Conservation (phyloP, 2,329 filamentous ascomycete genomes). For the Neofusicoccum cordaticola region DNA sequence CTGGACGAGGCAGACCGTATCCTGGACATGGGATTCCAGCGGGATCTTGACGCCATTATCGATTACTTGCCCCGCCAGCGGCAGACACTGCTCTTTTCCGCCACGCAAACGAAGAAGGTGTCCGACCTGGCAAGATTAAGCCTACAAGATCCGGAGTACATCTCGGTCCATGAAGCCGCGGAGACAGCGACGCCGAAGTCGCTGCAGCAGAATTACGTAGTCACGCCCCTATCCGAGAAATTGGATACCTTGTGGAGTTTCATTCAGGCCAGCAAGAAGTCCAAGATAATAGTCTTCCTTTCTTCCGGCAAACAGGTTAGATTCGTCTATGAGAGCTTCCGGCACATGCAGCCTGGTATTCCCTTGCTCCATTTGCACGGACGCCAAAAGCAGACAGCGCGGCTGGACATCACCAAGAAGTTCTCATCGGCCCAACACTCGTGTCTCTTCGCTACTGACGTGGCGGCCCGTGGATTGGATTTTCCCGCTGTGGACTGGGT, state of each 20-base stretch:
- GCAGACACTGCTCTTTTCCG: conserved; percentile 93
- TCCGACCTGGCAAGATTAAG: conserved; percentile 88
- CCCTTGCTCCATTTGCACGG: conserved; percentile 90
- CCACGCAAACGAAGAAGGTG: conserved; percentile 91
- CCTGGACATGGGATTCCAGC: conserved; percentile 95
- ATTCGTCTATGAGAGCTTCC: conserved; percentile 90
- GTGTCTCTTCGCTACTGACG: conserved; percentile 92
- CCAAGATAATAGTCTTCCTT: conserved; percentile 92
- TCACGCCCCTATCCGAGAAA: conserved; percentile 83
- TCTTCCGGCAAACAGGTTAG: conserved; percentile 95
- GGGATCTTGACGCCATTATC: conserved; percentile 84
- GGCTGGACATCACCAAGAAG: conserved; percentile 80
- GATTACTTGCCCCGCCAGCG: conserved; percentile 82
- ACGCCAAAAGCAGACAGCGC: conserved; percentile 84
- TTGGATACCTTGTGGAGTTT: conserved; percentile 91
- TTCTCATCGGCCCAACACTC: conserved; percentile 79
- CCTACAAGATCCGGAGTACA: conserved; percentile 87
- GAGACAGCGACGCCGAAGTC: conserved; percentile 74
- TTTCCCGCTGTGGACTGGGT: conserved; percentile 98
- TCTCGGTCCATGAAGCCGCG: conserved; percentile 86
- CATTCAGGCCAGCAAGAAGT: conserved; percentile 83
- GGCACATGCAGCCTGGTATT: conserved; percentile 91
- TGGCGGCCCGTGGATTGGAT: conserved; percentile 89
- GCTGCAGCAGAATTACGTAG: conserved; percentile 86
- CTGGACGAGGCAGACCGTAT: conserved; percentile 95